phyloP scores from a whole-genome alignment of 805 yeast species.

The Cyberlindnera nakhonratchasimensis region DNA sequence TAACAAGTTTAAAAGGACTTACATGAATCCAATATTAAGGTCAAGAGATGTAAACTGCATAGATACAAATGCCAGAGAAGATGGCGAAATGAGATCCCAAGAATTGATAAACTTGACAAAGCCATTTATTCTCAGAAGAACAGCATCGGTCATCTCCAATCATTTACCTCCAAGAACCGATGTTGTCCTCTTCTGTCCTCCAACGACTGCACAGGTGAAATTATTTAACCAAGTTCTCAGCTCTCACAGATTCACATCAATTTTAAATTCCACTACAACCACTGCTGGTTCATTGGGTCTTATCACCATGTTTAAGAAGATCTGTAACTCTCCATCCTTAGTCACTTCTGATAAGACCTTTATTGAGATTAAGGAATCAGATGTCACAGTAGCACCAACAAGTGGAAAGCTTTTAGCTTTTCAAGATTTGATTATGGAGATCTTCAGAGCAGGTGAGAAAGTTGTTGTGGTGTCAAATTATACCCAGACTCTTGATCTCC shows the following conservation, averaged over 20 bases:
- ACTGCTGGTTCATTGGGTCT: slow-evolving; percentile 53
- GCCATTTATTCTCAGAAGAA: slow-evolving; percentile 68
- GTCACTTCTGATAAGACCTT: slow-evolving; percentile 48
- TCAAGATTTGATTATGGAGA: slow-evolving; percentile 48
- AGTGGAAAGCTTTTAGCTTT: slow-evolving; percentile 66
- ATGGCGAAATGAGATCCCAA: slow-evolving; percentile 61
- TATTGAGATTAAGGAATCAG: slow-evolving; percentile 15
- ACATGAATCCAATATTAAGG: slow-evolving; percentile 63
- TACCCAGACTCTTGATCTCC: slow-evolving; percentile 79
- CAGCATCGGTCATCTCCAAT: slow-evolving; percentile 51
- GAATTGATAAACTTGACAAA: slow-evolving; percentile 63
- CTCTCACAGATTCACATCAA: slow-evolving; percentile 28
- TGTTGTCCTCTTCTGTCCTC: slow-evolving; percentile 70
- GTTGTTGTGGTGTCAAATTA: slow-evolving; percentile 84
- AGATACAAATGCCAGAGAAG: slow-evolving; percentile 42
- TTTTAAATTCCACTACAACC: slow-evolving; percentile 15
- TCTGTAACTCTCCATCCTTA: slow-evolving; percentile 79
- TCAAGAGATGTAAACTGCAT: slow-evolving; percentile 65
- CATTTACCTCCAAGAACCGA: slow-evolving; percentile 77
- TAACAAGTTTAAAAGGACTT: slow-evolving; percentile 55
- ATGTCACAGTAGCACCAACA: slow-evolving; percentile 7
- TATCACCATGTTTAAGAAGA: slow-evolving; percentile 71
- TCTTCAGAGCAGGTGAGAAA: slow-evolving; percentile 53
- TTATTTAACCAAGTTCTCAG: slow-evolving; percentile 50
- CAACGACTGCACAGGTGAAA: slow-evolving; percentile 56